Evolutionary conservation across 257 asterid species (phyloP).

Genomic region (Fraxinus excelsior): DNA sequence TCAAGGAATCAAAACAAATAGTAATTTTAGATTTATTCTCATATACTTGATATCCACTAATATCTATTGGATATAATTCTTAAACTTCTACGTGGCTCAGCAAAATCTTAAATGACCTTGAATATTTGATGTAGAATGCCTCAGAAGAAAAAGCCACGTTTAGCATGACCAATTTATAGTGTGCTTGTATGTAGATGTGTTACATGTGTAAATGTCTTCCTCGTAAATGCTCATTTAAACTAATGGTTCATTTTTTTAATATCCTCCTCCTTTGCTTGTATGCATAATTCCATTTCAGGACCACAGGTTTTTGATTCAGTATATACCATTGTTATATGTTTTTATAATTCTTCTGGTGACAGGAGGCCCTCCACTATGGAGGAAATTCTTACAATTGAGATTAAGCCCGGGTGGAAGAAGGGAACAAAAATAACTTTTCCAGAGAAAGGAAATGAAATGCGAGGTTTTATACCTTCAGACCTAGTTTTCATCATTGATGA

Average conservation of each 20-base stretch:
- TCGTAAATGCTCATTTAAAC: not conserved
- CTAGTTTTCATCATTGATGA: slow-evolving; percentile 82
- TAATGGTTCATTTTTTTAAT: not conserved
- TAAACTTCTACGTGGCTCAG: not conserved
- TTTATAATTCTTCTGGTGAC: slow-evolving; percentile 17
- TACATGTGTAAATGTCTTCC: not conserved
- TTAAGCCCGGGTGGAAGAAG: slow-evolving; percentile 96
- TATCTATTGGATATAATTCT: not conserved
- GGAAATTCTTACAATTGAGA: slow-evolving; percentile 76
- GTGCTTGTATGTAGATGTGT: not conserved
- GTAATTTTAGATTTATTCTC: not conserved
- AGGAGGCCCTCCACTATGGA: slow-evolving; percentile 69
- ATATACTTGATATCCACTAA: not conserved
- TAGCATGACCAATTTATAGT: not conserved
- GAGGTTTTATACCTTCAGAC: slow-evolving; percentile 80
- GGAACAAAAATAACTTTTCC: slow-evolving; percentile 96
- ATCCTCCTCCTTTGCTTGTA: not conserved
- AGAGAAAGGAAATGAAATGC: slow-evolving; percentile 81
- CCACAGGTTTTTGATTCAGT: not conserved
- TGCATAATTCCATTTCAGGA: not conserved
- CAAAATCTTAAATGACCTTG: not conserved
- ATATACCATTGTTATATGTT: slow-evolving; percentile 5
- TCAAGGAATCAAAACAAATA: not conserved
- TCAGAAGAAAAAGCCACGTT: not conserved
- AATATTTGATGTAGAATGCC: not conserved